These are phyloP conservation scores for Tephrocybe sp. DNA, from an alignment of 768 basidiomycete genomes.

Conservation along the genomic window DNA sequence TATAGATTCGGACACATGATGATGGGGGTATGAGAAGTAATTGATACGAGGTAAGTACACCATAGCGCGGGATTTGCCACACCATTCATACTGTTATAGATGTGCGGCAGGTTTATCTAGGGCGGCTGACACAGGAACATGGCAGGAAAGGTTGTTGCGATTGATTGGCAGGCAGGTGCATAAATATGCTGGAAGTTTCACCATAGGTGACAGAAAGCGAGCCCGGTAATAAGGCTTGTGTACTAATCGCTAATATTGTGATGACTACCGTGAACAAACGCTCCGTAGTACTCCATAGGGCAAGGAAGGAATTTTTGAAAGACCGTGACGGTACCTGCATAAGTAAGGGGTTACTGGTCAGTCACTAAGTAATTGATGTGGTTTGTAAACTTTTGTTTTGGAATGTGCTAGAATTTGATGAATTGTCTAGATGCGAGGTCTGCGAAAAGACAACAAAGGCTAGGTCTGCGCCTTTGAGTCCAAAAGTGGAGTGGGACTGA, in stretches of 20 bases:
- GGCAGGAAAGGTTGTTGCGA: not conserved
- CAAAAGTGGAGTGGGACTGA: not conserved
- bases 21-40: not conserved
- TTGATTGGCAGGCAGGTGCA: not conserved
- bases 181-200: not conserved
- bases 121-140: not conserved
- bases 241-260: not conserved
- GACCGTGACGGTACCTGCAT: constrained; percentile 7
- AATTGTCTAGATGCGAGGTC: no score
- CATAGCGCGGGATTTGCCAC: not conserved
- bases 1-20: not conserved
- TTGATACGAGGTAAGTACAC: not conserved
- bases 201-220: not conserved
- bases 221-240: not conserved
- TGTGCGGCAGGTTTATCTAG: no score
- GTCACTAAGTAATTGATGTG: constrained; percentile 5
- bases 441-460: constrained; percentile 10
- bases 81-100: not conserved
- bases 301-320: not conserved
- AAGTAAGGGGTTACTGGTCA: not conserved
- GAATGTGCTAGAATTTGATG: constrained; percentile 14
- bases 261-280: not conserved
- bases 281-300: not conserved
- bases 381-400: not conserved
- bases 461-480: not conserved